Percentiles rank a stretch among this genome's conserved stretches.
Evolutionary conservation across 257 asterid genomes (phyloP).

Genomic region (Ehretia macrophylla): DNA sequence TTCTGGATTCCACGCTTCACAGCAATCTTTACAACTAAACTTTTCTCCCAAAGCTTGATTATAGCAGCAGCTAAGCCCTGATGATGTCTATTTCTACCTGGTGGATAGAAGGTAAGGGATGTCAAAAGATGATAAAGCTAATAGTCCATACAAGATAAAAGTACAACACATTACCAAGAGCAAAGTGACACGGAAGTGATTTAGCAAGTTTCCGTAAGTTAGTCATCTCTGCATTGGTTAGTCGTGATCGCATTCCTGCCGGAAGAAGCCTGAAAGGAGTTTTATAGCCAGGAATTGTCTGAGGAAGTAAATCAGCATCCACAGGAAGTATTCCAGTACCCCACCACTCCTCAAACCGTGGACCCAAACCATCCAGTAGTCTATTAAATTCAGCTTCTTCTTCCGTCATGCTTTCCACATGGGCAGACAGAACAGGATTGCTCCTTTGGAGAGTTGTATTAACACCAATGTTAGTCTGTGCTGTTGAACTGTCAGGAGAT

Average conservation of each 20-base stretch:
- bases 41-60: conserved; percentile 93
- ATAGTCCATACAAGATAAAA: conserved; percentile 4
- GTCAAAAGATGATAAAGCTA: conserved; percentile 9
- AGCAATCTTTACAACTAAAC: conserved; percentile 91
- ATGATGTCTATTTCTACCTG: conserved; percentile 95
- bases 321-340: conserved; percentile 98
- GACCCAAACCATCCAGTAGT: conserved; percentile 85
- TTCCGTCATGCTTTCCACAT: conserved; percentile 43
- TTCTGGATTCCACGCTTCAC: conserved; percentile 99
- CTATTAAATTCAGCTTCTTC: conserved; percentile 69
- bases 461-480: conserved; percentile 25
- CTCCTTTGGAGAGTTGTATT: conserved; percentile 36
- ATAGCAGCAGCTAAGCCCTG: conserved; percentile 91
- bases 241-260: conserved; percentile 77
- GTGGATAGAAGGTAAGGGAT: conserved; percentile 7
- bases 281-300: conserved; percentile 74
- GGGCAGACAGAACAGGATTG: conserved; percentile 28
- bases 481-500: conserved; percentile 32
- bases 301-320: conserved; percentile 96
- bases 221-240: conserved; percentile 98
- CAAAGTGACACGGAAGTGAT: conserved; percentile 91
- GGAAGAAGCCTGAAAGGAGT: conserved; percentile 97
- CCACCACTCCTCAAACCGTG: conserved; percentile 99
- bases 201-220: conserved; percentile 79
- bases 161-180: conserved; percentile 60